phyloP scores from a whole-genome alignment of 371 early-diverging fungal genomes.

The Zopfochytrium polystomum region DNA sequence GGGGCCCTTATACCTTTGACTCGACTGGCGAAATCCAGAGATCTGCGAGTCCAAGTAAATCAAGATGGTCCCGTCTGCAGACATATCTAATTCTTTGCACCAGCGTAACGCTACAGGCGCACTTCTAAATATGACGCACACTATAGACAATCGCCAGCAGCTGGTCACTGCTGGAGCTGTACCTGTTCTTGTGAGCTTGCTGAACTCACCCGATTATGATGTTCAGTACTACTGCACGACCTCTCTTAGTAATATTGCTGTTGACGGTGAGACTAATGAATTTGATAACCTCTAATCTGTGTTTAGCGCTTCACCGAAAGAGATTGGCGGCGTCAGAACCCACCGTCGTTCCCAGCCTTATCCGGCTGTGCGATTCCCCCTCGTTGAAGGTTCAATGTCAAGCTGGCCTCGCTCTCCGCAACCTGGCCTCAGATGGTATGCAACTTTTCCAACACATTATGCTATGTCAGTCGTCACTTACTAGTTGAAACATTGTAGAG shows the following conservation, averaged over 20 bases:
- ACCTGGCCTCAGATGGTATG: constrained; percentile 75
- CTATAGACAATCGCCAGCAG: constrained; percentile 77
- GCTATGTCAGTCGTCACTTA: neutral
- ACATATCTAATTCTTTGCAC: too few relatives aligned
- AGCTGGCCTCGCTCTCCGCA: constrained; percentile 84
- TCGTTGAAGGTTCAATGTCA: constrained; percentile 85
- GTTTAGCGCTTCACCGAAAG: constrained; percentile 55
- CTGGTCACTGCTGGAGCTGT: constrained; percentile 84
- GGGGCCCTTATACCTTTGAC: constrained; percentile 77
- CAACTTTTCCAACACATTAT: neutral
- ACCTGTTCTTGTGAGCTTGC: constrained; percentile 74
- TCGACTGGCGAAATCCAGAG: constrained; percentile 74
- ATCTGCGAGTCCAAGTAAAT: constrained; percentile 69
- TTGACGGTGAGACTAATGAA: constrained; percentile 60
- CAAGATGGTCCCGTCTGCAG: too few relatives aligned
- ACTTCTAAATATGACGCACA: constrained; percentile 91
- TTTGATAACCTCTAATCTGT: constrained; percentile 2
- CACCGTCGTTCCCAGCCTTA: constrained; percentile 70
- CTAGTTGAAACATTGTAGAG: constrained; percentile 41
- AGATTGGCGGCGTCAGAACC: constrained; percentile 75
- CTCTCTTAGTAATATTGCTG: constrained; percentile 88
- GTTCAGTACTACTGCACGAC: constrained; percentile 90
- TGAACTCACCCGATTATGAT: constrained; percentile 78
- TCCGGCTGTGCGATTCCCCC: constrained; percentile 75
- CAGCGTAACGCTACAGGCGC: constrained; percentile 90